Conservation (phyloP, 192 early-diverging fungal genomes). For the Entrophospora sp. region DNA sequence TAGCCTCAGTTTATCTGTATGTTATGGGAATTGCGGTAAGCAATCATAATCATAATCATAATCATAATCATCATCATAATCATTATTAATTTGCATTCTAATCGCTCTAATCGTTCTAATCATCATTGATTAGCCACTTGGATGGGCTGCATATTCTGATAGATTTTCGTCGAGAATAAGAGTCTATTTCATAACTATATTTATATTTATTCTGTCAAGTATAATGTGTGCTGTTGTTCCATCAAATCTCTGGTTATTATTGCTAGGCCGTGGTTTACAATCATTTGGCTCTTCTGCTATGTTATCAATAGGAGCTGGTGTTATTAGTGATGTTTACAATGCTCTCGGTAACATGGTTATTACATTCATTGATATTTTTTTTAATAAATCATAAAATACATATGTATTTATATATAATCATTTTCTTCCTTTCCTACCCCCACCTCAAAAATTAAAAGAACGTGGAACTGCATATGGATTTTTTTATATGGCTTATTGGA, state of each 20-base stretch:
- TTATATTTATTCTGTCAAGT: neutral
- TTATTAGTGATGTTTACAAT: slow-evolving; percentile 24
- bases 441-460: too few relatives aligned
- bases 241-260: neutral
- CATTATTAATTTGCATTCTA: too few relatives aligned
- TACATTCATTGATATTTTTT: neutral
- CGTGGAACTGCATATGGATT: slow-evolving; percentile 30
- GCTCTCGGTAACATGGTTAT: neutral
- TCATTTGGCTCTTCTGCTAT: slow-evolving; percentile 19
- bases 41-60: too few relatives aligned
- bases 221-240: neutral
- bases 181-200: neutral
- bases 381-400: neutral
- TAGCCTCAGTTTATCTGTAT: too few relatives aligned
- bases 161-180: neutral
- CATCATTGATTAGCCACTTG: neutral
- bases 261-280: neutral
- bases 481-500: slow-evolving; percentile 13
- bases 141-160: neutral
- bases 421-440: neutral
- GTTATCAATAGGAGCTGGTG: slow-evolving; percentile 24
- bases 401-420: neutral
- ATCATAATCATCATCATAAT: too few relatives aligned
- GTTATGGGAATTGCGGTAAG: too few relatives aligned
- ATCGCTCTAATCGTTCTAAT: too few relatives aligned